Percentiles rank a stretch among this genome's conserved stretches.
Evolutionary conservation across 345 rosid species (phyloP).

Genomic region (Lepidium sativum): DNA sequence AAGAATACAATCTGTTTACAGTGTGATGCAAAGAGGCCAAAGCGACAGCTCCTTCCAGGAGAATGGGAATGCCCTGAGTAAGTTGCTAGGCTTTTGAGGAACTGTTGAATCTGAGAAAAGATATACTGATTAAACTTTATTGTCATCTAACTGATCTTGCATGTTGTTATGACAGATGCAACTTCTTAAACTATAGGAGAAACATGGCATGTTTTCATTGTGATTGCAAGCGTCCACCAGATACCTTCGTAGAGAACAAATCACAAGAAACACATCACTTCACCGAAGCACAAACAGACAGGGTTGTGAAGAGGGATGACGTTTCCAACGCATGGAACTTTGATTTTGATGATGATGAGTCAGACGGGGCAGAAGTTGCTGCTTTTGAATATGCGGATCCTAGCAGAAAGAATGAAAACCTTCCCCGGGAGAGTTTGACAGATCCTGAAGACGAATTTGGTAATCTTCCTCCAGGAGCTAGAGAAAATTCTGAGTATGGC

Average conservation of each 20-base stretch:
- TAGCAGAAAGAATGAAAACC: slow-evolving; percentile 26
- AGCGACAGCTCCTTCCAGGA: slow-evolving; percentile 96
- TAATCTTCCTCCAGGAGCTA: slow-evolving; percentile 25
- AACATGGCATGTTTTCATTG: slow-evolving; percentile 91
- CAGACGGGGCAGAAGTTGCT: slow-evolving; percentile 97
- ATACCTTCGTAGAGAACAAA: slow-evolving; percentile 49
- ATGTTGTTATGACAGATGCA: slow-evolving; percentile 58
- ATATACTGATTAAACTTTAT: not conserved
- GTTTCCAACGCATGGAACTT: slow-evolving; percentile 94
- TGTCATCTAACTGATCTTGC: not conserved
- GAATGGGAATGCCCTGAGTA: slow-evolving; percentile 99
- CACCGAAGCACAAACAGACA: slow-evolving; percentile 35
- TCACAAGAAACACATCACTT: slow-evolving; percentile 43
- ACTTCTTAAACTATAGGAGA: slow-evolving; percentile 93
- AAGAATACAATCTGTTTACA: slow-evolving; percentile 89
- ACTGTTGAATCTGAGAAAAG: not conserved
- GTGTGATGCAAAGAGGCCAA: slow-evolving; percentile 96
- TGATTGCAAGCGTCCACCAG: slow-evolving; percentile 95
- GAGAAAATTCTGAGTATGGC: slow-evolving; percentile 38
- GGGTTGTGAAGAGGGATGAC: slow-evolving; percentile 40
- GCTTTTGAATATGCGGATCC: slow-evolving; percentile 85
- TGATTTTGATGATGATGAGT: slow-evolving; percentile 93
- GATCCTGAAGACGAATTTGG: slow-evolving; percentile 32
- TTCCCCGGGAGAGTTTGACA: slow-evolving; percentile 31
- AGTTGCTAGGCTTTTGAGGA: slow-evolving; percentile 25